Conservation (phyloP, 345 rosid species). For the Aquilaria malaccensis region DNA sequence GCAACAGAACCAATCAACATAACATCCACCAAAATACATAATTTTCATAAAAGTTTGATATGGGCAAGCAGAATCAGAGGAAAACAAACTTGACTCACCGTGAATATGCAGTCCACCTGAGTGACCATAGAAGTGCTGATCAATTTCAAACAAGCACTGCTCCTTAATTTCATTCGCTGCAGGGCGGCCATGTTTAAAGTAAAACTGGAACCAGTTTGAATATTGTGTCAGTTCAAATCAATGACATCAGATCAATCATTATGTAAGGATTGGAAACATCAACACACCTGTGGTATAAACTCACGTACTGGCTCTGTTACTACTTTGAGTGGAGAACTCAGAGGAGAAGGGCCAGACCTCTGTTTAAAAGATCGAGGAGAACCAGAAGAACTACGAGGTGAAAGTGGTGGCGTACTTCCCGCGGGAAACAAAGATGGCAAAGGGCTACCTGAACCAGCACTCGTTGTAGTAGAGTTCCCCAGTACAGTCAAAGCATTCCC, state of each 20-base stretch:
- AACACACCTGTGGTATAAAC: slow-evolving; percentile 84
- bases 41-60: slow-evolving; percentile 1
- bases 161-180: slow-evolving; percentile 69
- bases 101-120: slow-evolving; percentile 49
- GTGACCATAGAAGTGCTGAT: slow-evolving; percentile 47
- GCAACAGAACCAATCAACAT: slow-evolving; percentile 5
- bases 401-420: slow-evolving; percentile 85
- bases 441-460: slow-evolving; percentile 39
- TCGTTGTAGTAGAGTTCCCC: slow-evolving; percentile 34
- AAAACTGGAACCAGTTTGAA: slow-evolving; percentile 48
- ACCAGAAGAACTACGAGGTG: slow-evolving; percentile 73
- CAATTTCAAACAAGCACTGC: slow-evolving; percentile 45
- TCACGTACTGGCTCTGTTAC: slow-evolving; percentile 55
- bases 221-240: neutral
- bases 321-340: slow-evolving; percentile 71
- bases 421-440: slow-evolving; percentile 80
- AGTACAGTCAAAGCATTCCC: slow-evolving; percentile 37
- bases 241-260: neutral
- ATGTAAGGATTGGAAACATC: neutral
- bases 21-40: neutral
- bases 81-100: slow-evolving; percentile 34
- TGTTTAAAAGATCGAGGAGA: slow-evolving; percentile 67
- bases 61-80: neutral
- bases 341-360: slow-evolving; percentile 58
- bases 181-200: slow-evolving; percentile 77